phyloP scores from a whole-genome alignment of 352 stramenopile genomes.

The Globisporangium yorkense region DNA sequence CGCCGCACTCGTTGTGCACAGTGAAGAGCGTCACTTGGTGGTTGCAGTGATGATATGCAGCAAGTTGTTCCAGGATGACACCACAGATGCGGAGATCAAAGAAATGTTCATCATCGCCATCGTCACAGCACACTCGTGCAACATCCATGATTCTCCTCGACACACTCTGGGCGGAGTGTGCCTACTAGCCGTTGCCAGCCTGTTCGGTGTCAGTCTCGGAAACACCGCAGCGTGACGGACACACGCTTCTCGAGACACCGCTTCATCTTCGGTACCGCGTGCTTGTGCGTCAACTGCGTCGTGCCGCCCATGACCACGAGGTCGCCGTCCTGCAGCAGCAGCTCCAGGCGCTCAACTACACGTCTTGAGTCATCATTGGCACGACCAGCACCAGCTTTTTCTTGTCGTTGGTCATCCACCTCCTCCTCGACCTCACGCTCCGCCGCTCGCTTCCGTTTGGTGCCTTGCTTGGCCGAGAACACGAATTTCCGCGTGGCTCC shows the following conservation, averaged over 20 bases:
- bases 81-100: too few relatives aligned
- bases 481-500: constrained; percentile 36
- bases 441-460: not conserved
- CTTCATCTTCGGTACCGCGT: constrained; percentile 33
- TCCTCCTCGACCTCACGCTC: not conserved
- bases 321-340: constrained; percentile 33
- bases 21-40: constrained; percentile 8
- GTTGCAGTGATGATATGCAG: constrained; percentile 8
- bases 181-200: too few relatives aligned
- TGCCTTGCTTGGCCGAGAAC: constrained; percentile 8
- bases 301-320: constrained; percentile 43
- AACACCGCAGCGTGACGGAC: constrained; percentile 12
- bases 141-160: too few relatives aligned
- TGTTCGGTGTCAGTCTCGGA: not conserved
- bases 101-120: too few relatives aligned
- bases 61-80: not conserved
- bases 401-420: not conserved
- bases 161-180: too few relatives aligned
- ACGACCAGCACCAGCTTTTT: too few relatives aligned
- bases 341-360: constrained; percentile 14
- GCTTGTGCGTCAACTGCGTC: constrained; percentile 34
- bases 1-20: not conserved
- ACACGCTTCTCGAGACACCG: constrained; percentile 9
- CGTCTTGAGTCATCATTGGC: not conserved
- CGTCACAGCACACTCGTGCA: too few relatives aligned